phyloP scores from a whole-genome alignment of 306 rosid genomes.

The Ziziphus jujuba region DNA sequence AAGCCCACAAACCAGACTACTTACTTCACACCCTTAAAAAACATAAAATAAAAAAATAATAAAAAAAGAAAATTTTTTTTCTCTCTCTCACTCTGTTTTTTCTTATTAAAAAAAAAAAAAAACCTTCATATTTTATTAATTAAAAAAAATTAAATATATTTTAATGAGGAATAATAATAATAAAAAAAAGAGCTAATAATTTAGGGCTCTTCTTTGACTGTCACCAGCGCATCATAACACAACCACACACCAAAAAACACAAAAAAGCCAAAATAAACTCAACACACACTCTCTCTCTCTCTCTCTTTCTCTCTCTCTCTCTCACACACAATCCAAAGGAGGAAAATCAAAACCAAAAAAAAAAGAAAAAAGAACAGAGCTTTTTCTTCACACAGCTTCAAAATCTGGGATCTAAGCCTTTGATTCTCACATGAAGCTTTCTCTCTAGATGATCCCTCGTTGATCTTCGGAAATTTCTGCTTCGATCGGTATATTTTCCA shows the following conservation, averaged over 20 bases:
- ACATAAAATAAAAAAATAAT: too few species aligned
- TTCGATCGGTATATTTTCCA: conserved; percentile 29
- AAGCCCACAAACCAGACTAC: conserved; percentile 25
- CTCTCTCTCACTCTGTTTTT: not conserved
- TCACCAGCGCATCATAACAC: conserved; percentile 77
- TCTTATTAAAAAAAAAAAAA: too few species aligned
- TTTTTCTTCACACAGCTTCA: not conserved
- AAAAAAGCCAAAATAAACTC: conserved; percentile 34
- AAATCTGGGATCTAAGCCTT: conserved; percentile 46
- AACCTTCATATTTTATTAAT: too few species aligned
- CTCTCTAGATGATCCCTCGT: conserved; percentile 17
- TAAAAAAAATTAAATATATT: not conserved
- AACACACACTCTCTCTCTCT: conserved; percentile 25
- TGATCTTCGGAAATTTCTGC: conserved; percentile 28
- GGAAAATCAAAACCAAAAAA: too few species aligned
- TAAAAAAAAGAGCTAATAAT: conserved; percentile 7
- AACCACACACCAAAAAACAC: conserved; percentile 46
- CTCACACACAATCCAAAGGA: conserved; percentile 40
- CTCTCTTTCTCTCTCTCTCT: conserved; percentile 32
- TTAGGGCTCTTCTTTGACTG: conserved; percentile 66
- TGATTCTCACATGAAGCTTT: conserved; percentile 20
- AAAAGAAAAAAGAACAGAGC: not conserved
- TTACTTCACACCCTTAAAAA: not conserved
- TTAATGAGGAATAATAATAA: not conserved
- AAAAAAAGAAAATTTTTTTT: not conserved